phyloP scores from a whole-genome alignment of 164 flowering plant genomes.

The Protea cynaroides region DNA sequence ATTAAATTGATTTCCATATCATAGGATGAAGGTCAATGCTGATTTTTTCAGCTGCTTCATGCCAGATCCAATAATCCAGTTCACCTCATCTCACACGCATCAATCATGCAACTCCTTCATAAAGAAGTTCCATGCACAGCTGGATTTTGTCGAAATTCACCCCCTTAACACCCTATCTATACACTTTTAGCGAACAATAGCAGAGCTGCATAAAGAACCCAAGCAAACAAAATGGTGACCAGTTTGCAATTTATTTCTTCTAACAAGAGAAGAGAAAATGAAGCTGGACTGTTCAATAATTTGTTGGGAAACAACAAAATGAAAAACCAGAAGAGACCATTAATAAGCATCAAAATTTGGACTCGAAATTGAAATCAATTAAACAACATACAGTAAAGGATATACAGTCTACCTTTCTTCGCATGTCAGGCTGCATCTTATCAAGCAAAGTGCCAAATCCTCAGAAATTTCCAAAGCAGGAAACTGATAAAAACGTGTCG shows the following conservation, averaged over 20 bases:
- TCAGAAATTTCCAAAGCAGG: background rate
- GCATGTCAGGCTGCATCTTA: conserved; percentile 79
- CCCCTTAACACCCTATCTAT: no score
- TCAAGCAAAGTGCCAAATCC: conserved; percentile 28
- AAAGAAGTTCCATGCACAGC: no score
- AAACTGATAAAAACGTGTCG: background rate
- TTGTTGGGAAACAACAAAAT: background rate
- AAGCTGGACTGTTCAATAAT: no score
- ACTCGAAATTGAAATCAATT: background rate
- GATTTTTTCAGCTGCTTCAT: no score
- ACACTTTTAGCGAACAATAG: no score
- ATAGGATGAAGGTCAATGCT: no score
- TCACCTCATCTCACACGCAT: background rate
- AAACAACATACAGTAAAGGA: background rate
- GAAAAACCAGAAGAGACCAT: background rate
- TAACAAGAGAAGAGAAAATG: background rate
- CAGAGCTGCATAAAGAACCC: no score
- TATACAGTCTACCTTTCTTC: conserved; percentile 50
- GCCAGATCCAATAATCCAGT: no score
- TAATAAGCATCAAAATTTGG: background rate
- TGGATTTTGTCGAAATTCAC: no score
- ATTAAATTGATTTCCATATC: no score
- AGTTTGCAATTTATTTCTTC: background rate
- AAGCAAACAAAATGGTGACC: no score
- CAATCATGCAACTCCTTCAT: no score